Percentiles rank a stretch among this genome's conserved stretches.
Conservation (phyloP, 2,329 filamentous ascomycete species). For the Ustulina deusta region DNA sequence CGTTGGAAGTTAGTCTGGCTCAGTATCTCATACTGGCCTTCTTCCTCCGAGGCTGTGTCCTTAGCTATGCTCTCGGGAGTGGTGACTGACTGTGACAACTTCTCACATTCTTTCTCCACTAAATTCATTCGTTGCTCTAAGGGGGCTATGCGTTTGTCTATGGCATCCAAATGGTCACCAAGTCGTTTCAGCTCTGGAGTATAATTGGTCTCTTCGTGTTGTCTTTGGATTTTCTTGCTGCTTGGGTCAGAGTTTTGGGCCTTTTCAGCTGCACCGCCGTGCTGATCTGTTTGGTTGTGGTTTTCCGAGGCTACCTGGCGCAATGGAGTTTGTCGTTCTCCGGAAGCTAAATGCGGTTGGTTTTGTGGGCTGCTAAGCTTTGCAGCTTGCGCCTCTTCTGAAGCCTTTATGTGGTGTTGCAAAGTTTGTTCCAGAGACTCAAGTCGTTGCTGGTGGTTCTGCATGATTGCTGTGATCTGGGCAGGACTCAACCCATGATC, state of each 20-base stretch:
- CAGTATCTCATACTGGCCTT: constrained; percentile 39
- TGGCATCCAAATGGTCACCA: constrained; percentile 30
- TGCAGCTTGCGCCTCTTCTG: constrained; percentile 25
- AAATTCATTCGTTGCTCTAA: constrained; percentile 33
- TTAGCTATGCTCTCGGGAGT: constrained; percentile 31
- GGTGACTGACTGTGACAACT: constrained; percentile 26
- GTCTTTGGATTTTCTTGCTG: constrained; percentile 9
- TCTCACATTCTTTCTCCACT: constrained; percentile 33
- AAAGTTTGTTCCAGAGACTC: constrained; percentile 36
- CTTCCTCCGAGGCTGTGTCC: constrained; percentile 22
- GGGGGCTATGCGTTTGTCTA: constrained; percentile 35
- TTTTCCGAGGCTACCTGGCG: constrained; percentile 16
- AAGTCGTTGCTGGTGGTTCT: constrained; percentile 41
- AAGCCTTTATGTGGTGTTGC: constrained; percentile 34
- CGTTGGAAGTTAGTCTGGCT: constrained; percentile 38
- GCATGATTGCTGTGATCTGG: constrained; percentile 39
- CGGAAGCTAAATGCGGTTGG: constrained; percentile 19
- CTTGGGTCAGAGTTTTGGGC: constrained; percentile 10
- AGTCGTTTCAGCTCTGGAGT: constrained; percentile 28
- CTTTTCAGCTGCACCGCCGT: constrained; percentile 15
- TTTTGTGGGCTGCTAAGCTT: constrained; percentile 20
- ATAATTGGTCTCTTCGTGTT: constrained; percentile 11
- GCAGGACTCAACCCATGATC: constrained; percentile 37
- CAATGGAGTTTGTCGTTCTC: constrained; percentile 13
- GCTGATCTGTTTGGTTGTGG: constrained; percentile 13